Conservation (phyloP, 2,329 filamentous ascomycete genomes). For the Fusarium pseudoanthophilum region DNA sequence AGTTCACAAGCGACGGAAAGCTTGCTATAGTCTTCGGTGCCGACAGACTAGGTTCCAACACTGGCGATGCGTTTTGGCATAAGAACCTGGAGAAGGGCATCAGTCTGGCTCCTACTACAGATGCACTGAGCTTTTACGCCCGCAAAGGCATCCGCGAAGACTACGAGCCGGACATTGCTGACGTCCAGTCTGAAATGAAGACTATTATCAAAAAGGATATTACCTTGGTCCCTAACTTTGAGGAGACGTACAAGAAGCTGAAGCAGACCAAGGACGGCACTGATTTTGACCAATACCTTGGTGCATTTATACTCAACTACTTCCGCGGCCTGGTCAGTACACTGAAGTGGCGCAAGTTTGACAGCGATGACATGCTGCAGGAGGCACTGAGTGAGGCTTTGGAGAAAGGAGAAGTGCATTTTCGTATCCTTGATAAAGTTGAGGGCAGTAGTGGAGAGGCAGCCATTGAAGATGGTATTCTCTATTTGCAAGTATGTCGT, state of each 20-base stretch:
- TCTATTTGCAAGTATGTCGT: background rate
- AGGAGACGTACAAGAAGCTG: background rate
- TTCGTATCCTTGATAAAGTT: background rate
- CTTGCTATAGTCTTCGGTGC: background rate
- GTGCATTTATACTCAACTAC: background rate
- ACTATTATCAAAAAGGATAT: rapidly evolving
- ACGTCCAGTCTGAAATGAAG: background rate
- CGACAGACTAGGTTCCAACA: background rate
- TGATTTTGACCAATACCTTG: background rate
- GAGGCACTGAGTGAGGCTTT: background rate
- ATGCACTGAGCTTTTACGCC: background rate
- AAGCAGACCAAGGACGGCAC: background rate
- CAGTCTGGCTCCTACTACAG: rapidly evolving
- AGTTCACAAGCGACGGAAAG: background rate
- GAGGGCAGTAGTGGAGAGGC: background rate
- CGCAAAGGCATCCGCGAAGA: background rate
- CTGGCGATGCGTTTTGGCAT: background rate
- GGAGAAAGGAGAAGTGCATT: background rate
- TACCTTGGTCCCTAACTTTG: background rate
- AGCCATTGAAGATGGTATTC: background rate
- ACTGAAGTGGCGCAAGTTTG: background rate
- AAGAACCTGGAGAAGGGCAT: background rate
- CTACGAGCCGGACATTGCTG: background rate
- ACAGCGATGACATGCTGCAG: background rate
- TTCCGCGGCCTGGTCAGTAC: background rate